phyloP scores from a whole-genome alignment of 1,284 basidiomycete genomes.

The Trametes versicolor region DNA sequence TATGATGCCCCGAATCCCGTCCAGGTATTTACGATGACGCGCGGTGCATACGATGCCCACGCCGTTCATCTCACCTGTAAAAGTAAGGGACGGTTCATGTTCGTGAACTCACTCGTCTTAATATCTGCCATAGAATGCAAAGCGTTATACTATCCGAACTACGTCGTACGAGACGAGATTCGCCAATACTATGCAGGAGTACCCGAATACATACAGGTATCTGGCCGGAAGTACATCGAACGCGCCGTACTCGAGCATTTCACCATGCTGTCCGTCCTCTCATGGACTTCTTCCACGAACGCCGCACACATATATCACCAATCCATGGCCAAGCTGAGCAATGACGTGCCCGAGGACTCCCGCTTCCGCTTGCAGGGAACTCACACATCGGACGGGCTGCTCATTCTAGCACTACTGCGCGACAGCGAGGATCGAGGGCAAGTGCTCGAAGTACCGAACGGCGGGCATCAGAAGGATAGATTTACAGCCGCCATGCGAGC shows the following conservation, averaged over 20 bases:
- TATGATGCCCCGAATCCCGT: neutral
- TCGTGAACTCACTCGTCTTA: too few species aligned
- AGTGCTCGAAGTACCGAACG: too few species aligned
- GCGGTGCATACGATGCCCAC: neutral
- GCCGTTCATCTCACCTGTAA: neutral
- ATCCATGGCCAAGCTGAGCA: too few species aligned
- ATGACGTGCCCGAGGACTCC: too few species aligned
- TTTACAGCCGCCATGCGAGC: too few species aligned
- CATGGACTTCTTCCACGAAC: too few species aligned
- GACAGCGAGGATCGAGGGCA: too few species aligned
- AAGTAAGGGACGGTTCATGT: neutral
- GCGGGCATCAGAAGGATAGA: too few species aligned
- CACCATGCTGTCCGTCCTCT: neutral
- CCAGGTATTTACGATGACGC: neutral
- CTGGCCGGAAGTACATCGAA: conserved; percentile 2
- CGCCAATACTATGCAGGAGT: neutral
- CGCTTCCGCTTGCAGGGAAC: too few species aligned
- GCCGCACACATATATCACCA: too few species aligned
- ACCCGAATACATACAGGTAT: conserved; percentile 4
- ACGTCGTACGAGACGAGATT: neutral
- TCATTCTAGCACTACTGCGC: too few species aligned
- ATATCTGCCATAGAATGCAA: neutral
- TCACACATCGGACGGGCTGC: too few species aligned
- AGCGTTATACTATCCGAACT: neutral
- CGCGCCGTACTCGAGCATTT: conserved; percentile 2